Percentiles rank a stretch among this genome's conserved stretches.
These are phyloP conservation scores for Aspergillus chevalieri DNA, from an alignment of 2,329 filamentous ascomycete species.

Conservation along the genomic window DNA sequence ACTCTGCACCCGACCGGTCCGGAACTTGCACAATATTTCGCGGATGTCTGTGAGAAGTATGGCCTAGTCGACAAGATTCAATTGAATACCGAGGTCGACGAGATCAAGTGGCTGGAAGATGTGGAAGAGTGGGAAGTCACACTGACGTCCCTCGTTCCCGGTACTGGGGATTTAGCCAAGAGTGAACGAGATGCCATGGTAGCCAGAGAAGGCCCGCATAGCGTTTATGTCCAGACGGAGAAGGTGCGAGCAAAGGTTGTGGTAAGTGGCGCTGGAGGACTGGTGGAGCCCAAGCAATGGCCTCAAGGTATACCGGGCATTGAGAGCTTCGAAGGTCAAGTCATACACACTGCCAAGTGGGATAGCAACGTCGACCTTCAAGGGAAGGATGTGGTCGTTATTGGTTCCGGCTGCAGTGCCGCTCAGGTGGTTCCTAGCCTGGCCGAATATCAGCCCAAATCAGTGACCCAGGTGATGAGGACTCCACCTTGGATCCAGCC, in stretches of 20 bases:
- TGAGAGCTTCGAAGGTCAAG: constrained; percentile 49
- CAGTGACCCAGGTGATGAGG: constrained; percentile 55
- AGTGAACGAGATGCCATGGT: constrained; percentile 43
- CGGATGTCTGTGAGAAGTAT: constrained; percentile 49
- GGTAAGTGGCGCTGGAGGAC: constrained; percentile 49
- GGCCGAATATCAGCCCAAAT: constrained; percentile 45
- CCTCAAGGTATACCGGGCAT: constrained; percentile 48
- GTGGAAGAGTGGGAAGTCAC: constrained; percentile 52
- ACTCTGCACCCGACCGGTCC: constrained; percentile 43
- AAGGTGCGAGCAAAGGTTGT: constrained; percentile 50
- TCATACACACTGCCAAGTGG: constrained; percentile 56
- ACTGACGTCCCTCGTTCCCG: constrained; percentile 46
- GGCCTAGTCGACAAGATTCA: constrained; percentile 53
- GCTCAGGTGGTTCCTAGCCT: constrained; percentile 51
- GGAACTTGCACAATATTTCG: constrained; percentile 49
- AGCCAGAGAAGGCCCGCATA: constrained; percentile 38
- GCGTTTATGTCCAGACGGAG: constrained; percentile 49
- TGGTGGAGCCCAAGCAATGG: constrained; percentile 50
- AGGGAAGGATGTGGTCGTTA: constrained; percentile 52
- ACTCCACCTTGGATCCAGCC: constrained; percentile 53
- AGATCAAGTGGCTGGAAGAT: constrained; percentile 47
- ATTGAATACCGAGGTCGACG: constrained; percentile 52
- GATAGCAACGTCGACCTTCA: constrained; percentile 47
- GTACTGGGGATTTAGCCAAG: constrained; percentile 48
- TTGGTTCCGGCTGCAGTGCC: constrained; percentile 55